Percentiles rank a stretch among this genome's conserved stretches.
Evolutionary conservation across 2,329 filamentous ascomycete genomes (phyloP).

Genomic region (Bipolaris victoriae): DNA sequence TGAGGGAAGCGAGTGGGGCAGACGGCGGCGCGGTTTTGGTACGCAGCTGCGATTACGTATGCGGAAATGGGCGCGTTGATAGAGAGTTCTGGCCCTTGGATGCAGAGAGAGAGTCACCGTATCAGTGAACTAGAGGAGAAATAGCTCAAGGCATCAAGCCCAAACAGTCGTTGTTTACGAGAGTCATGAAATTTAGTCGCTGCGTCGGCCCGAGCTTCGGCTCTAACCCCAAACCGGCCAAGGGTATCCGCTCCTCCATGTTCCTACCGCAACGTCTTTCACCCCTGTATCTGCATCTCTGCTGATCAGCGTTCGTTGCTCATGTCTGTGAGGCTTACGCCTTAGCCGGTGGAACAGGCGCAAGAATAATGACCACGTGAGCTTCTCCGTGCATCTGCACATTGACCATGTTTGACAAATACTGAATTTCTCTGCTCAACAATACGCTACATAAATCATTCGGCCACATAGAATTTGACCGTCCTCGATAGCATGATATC

Average conservation of each 20-base stretch:
- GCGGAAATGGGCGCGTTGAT: constrained; percentile 7
- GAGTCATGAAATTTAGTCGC: constrained; percentile 33
- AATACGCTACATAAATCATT: too few relatives aligned
- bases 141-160: constrained; percentile 23
- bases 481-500: background rate
- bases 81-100: background rate
- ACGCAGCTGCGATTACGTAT: constrained; percentile 3
- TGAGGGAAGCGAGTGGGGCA: constrained; percentile 28
- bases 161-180: constrained; percentile 36
- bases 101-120: background rate
- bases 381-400: background rate
- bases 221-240: constrained; percentile 18
- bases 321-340: background rate
- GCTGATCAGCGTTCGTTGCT: constrained; percentile 14
- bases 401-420: background rate
- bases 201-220: constrained; percentile 15
- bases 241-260: constrained; percentile 21
- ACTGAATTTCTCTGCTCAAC: background rate
- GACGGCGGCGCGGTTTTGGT: constrained; percentile 9
- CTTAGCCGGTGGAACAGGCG: background rate
- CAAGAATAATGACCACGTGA: background rate
- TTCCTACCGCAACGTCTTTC: constrained; percentile 17
- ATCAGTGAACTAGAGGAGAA: constrained; percentile 19
- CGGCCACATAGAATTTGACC: too few relatives aligned
- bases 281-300: constrained; percentile 17